Evolutionary conservation across 768 basidiomycete species (phyloP).

Genomic region (Ramaria rubella): DNA sequence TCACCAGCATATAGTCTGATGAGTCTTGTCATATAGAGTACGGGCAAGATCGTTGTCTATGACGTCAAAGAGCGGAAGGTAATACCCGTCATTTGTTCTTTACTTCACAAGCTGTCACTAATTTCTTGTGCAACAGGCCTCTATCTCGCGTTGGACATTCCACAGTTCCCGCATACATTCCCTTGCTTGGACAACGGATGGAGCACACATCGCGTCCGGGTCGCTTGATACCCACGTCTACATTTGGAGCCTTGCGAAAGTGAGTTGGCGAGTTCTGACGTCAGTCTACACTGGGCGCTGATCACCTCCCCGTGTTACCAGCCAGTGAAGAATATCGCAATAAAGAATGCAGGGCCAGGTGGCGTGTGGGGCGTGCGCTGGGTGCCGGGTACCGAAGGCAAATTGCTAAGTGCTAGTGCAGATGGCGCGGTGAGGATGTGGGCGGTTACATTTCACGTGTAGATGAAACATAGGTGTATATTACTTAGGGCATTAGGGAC

Average conservation of each 20-base stretch:
- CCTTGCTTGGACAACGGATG: constrained; percentile 68
- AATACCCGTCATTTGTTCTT: constrained; percentile 7
- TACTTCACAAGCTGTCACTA: neutral
- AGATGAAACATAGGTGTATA: neutral
- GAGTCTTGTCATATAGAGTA: constrained; percentile 42
- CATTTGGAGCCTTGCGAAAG: constrained; percentile 67
- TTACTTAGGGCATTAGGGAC: no score
- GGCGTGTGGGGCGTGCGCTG: constrained; percentile 81
- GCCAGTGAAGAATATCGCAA: constrained; percentile 65
- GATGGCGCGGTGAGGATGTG: constrained; percentile 77
- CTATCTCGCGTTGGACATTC: constrained; percentile 78
- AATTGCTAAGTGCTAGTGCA: constrained; percentile 66
- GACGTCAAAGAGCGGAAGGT: constrained; percentile 64
- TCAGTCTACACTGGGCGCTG: neutral
- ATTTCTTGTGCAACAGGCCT: constrained; percentile 34
- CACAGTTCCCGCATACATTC: constrained; percentile 79
- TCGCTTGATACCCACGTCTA: constrained; percentile 93
- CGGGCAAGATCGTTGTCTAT: constrained; percentile 75
- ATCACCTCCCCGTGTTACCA: constrained; percentile 3
- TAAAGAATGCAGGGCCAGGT: constrained; percentile 82
- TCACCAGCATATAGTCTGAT: neutral
- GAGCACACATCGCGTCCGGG: constrained; percentile 74
- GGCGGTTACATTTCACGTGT: constrained; percentile 44
- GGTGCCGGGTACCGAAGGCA: constrained; percentile 45
- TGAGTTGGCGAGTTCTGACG: neutral